Conservation (phyloP, 345 rosid species). For the Eucalyptus pauciflora region DNA sequence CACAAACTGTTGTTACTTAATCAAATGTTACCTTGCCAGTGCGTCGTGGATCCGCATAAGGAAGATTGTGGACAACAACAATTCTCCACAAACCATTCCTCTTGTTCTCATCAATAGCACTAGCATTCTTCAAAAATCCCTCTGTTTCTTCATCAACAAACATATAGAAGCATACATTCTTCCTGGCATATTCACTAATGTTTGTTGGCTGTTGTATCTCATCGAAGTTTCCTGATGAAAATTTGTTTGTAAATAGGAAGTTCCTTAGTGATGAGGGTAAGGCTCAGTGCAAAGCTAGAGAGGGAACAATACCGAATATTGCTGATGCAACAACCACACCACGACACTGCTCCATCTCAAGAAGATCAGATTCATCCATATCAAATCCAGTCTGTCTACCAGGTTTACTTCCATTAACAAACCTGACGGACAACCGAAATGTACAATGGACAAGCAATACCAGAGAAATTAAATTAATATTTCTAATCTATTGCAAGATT, state of each 20-base stretch:
- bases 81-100: constrained; percentile 89
- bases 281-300: not conserved
- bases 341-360: constrained; percentile 77
- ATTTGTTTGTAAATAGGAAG: not conserved
- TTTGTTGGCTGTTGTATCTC: constrained; percentile 75
- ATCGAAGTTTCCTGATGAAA: constrained; percentile 78
- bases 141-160: constrained; percentile 96
- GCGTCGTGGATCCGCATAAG: constrained; percentile 84
- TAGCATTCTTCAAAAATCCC: constrained; percentile 51
- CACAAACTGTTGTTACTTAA: not conserved
- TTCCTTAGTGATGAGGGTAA: not conserved
- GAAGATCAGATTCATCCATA: constrained; percentile 72
- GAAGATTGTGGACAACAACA: constrained; percentile 78
- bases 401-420: constrained; percentile 80
- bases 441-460: not conserved
- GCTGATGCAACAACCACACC: constrained; percentile 96
- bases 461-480: not conserved
- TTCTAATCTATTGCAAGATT: not conserved
- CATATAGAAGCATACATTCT: constrained; percentile 85
- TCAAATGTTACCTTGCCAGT: constrained; percentile 65
- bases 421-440: constrained; percentile 23
- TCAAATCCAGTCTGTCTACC: constrained; percentile 81
- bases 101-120: constrained; percentile 39
- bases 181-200: constrained; percentile 64
- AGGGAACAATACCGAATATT: constrained; percentile 61